These are phyloP conservation scores for Globisporangium parvum DNA, from an alignment of 352 stramenopile species.

Conservation along the genomic window DNA sequence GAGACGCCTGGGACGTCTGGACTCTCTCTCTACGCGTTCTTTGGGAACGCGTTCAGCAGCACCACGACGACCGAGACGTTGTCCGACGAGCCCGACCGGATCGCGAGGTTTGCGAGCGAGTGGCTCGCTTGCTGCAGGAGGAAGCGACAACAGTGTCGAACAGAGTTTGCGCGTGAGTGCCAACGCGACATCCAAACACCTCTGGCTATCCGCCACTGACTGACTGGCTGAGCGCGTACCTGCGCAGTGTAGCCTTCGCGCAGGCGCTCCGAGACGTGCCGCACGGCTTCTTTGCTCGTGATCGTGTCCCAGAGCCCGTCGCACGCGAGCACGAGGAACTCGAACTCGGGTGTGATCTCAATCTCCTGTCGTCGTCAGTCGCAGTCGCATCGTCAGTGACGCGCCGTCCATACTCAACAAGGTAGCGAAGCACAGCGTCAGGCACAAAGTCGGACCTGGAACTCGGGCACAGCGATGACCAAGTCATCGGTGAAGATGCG, in stretches of 20 bases:
- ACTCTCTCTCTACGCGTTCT: constrained; percentile 9
- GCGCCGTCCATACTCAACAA: constrained; percentile 7
- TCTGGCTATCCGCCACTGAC: not conserved
- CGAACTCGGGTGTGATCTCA: constrained; percentile 84
- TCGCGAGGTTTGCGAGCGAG: constrained; percentile 79
- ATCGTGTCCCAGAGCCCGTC: constrained; percentile 92
- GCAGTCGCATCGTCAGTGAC: not conserved
- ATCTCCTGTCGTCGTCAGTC: constrained; percentile 48
- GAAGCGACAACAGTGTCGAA: constrained; percentile 2
- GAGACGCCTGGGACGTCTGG: too few species aligned
- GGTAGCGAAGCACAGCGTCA: not conserved
- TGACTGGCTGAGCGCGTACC: constrained; percentile 18
- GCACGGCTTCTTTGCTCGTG: constrained; percentile 89
- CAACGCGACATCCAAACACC: too few species aligned
- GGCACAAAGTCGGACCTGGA: constrained; percentile 30
- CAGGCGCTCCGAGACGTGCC: constrained; percentile 69
- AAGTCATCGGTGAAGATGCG: constrained; percentile 81
- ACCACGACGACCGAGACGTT: constrained; percentile 88
- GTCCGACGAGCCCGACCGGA: constrained; percentile 81
- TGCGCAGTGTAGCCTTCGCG: constrained; percentile 61
- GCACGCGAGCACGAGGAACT: constrained; percentile 90
- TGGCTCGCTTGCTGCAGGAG: constrained; percentile 62
- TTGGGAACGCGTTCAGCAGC: constrained; percentile 40
- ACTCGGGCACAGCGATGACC: constrained; percentile 81
- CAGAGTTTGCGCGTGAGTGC: not conserved